Conservation (phyloP, 2,329 filamentous ascomycete genomes). For the Phoma sp. region DNA sequence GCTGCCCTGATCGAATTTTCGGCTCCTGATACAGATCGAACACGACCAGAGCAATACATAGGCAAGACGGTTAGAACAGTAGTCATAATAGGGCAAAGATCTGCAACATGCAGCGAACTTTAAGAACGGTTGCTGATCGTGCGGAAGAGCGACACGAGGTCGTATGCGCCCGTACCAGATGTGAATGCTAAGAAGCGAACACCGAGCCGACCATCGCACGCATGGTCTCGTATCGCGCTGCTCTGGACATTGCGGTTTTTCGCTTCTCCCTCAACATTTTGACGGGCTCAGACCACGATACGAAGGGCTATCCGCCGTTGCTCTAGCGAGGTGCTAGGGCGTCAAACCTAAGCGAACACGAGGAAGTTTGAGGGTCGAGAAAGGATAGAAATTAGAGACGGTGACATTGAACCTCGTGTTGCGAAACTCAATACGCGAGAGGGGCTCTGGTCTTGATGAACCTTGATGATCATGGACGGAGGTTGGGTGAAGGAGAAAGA, state of each 20-base stretch:
- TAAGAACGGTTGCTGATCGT: neutral
- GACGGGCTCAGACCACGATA: neutral
- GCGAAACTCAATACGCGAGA: neutral
- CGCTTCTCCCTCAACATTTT: neutral
- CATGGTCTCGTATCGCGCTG: neutral
- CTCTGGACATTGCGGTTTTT: neutral
- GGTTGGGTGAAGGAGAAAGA: neutral
- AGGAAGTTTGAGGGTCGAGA: neutral
- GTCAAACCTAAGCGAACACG: neutral
- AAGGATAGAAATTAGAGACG: neutral
- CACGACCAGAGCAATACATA: neutral
- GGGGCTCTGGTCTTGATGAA: neutral
- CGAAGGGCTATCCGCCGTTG: neutral
- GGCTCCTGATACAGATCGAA: too few relatives aligned
- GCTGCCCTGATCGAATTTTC: neutral
- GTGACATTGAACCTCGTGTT: neutral
- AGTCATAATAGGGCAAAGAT: neutral
- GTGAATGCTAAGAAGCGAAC: neutral
- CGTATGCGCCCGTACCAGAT: neutral
- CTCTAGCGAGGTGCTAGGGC: too few relatives aligned
- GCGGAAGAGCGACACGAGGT: conserved; percentile 1
- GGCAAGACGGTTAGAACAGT: neutral
- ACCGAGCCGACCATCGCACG: neutral
- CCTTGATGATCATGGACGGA: neutral
- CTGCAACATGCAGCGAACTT: neutral